phyloP scores from a whole-genome alignment of 768 basidiomycete species.

The Trametes cingulata region DNA sequence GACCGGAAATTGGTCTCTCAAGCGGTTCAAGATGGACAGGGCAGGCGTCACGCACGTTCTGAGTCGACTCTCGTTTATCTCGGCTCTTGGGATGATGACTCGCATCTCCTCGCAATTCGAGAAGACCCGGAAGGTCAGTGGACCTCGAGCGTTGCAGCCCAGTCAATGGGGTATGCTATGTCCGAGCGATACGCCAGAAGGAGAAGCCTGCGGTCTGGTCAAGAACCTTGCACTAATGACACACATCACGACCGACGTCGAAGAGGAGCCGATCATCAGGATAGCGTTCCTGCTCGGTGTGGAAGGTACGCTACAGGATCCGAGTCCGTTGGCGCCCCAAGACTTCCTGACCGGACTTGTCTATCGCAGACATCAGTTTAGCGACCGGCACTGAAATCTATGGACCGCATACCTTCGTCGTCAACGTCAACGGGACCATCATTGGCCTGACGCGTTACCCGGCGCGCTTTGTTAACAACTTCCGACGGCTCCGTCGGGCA shows the following conservation, averaged over 20 bases:
- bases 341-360: conserved; percentile 15
- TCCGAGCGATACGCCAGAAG: conserved; percentile 98
- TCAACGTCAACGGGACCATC: conserved; percentile 96
- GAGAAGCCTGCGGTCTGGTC: conserved; percentile 97
- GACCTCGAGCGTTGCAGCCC: conserved; percentile 94
- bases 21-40: conserved; percentile 99
- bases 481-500: conserved; percentile 90
- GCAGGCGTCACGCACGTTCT: conserved; percentile 98
- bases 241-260: conserved; percentile 98
- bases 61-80: conserved; percentile 92
- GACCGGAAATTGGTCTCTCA: conserved; percentile 98
- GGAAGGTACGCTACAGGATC: conserved; percentile 61
- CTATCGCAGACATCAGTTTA: conserved; percentile 74
- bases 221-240: conserved; percentile 99
- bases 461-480: conserved; percentile 81
- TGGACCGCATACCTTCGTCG: conserved; percentile 87
- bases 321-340: background rate
- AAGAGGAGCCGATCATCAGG: conserved; percentile 89
- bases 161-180: conserved; percentile 99
- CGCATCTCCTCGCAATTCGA: conserved; percentile 98
- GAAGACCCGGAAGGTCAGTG: conserved; percentile 98
- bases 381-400: conserved; percentile 96
- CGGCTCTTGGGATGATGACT: conserved; percentile 99
- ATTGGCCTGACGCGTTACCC: conserved; percentile 91
- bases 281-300: conserved; percentile 95